Evolutionary conservation across 2,329 filamentous ascomycete genomes (phyloP), one percentile per base, ranked within the genome.

Genomic region (Paradendryphiella salina): DNA sequence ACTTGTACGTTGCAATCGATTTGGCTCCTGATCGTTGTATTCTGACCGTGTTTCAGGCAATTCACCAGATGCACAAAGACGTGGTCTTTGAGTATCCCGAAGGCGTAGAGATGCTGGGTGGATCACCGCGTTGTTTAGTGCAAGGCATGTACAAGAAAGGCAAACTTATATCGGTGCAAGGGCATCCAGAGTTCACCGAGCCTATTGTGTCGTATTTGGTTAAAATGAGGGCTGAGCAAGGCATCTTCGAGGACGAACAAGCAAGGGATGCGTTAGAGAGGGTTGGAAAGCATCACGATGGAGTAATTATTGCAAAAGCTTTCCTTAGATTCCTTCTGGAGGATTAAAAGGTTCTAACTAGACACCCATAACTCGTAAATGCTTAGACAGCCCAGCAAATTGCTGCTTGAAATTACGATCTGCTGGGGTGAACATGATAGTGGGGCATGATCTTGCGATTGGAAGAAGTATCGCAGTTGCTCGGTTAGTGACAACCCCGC

Each of bases 21-120:
- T 37, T 8, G 15, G 1, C 9, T 10, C n/a, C 2, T 35, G 3
- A 46, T 3, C 2, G 7, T 13, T 23, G 15, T 14, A 23, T 20
- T 38, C 57, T 49, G 52, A 46, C 28, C 3, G 42, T 9, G n/a
- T 11, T 3, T 5, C 6, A 88, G 85, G 79, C 79, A 18, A 82
- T 95, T 54, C 87, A 92, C 70, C 89, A 96, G 73, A 93, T 95
- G 88, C 90, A 96, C 73, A 83, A 85, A 57, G 90, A 96, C 68
- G 82, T 87, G 31, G 87, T 93, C 4, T 81, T 80, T 60, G 73
- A 79, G 17, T 83, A 84, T 46, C 89, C 90, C 0, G 65, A 77
- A 5, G 82, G 80, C 46, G 81, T 86, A 2, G 78, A 86, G 48
- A 73, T 78, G 2, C 78, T 95, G 1, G 90, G 84, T 2, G 80